phyloP scores from a whole-genome alignment of 495 filamentous ascomycete genomes.

The Penicillium herquei region DNA sequence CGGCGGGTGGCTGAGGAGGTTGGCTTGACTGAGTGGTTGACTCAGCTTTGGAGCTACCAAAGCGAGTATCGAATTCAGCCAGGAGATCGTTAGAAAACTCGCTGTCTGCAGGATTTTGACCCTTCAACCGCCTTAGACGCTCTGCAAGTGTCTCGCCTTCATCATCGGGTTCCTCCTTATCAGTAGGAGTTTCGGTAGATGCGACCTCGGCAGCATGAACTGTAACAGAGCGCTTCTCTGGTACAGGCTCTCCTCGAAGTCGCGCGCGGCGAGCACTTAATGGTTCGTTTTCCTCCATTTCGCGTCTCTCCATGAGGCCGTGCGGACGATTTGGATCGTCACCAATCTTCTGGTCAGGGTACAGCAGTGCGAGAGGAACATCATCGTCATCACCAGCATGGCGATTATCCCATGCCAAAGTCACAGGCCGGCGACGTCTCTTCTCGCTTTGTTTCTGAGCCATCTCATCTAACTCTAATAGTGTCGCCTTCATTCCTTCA shows the following conservation, averaged over 20 bases:
- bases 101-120: constrained; percentile 58
- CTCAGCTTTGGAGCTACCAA: constrained; percentile 18
- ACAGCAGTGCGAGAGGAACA: constrained; percentile 82
- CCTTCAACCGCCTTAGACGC: constrained; percentile 67
- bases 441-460: constrained; percentile 79
- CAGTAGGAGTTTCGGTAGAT: constrained; percentile 1
- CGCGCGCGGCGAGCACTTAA: constrained; percentile 76
- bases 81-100: constrained; percentile 80
- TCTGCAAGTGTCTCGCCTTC: constrained; percentile 80
- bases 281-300: constrained; percentile 90
- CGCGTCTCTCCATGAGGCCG: constrained; percentile 79
- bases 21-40: constrained; percentile 2
- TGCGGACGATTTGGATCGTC: constrained; percentile 65
- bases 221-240: constrained; percentile 36
- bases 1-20: constrained; percentile 19
- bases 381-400: constrained; percentile 64
- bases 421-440: constrained; percentile 69
- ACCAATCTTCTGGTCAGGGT: constrained; percentile 56
- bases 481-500: constrained; percentile 77
- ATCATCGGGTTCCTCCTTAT: constrained; percentile 43
- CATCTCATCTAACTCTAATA: constrained; percentile 87
- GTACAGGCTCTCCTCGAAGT: constrained; percentile 57
- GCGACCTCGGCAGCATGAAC: constrained; percentile 31
- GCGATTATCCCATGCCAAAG: constrained; percentile 87
- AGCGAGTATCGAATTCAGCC: constrained; percentile 62